Percentiles rank a stretch among this genome's conserved stretches.
Evolutionary conservation across 441 rosid genomes (phyloP).

Genomic region (Adansonia madagascariensis): DNA sequence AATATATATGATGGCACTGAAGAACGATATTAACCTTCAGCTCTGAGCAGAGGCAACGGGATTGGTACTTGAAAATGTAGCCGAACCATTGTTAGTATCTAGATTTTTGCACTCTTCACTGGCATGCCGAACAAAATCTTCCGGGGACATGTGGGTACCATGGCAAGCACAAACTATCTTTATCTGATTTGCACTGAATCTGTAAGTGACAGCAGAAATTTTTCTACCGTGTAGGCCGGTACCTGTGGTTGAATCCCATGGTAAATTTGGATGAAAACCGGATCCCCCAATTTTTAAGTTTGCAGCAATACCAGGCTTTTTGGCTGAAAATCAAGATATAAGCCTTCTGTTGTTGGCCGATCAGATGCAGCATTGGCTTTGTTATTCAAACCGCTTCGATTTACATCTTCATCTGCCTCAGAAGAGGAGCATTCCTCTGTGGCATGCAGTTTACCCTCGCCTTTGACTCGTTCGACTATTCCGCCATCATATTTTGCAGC

Average conservation of each 20-base stretch:
- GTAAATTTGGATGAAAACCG: constrained; percentile 81
- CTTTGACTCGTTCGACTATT: constrained; percentile 46
- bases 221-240: constrained; percentile 81
- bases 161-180: constrained; percentile 96
- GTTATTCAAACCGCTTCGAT: constrained; percentile 40
- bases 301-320: constrained; percentile 81
- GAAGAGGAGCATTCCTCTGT: constrained; percentile 78
- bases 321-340: constrained; percentile 65
- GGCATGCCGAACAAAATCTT: constrained; percentile 88
- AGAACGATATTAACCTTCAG: constrained; percentile 35
- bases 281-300: constrained; percentile 83
- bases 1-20: not conserved
- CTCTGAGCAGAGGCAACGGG: constrained; percentile 84
- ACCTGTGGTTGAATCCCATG: constrained; percentile 93
- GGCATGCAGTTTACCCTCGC: constrained; percentile 61
- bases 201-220: constrained; percentile 85
- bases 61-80: constrained; percentile 47
- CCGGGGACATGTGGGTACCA: constrained; percentile 79
- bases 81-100: constrained; percentile 50
- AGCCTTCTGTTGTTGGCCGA: constrained; percentile 40
- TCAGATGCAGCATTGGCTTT: constrained; percentile 48
- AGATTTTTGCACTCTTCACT: constrained; percentile 62
- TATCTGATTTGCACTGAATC: constrained; percentile 70
- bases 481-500: constrained; percentile 33
- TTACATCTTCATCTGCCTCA: constrained; percentile 52